Evolutionary conservation across 2,329 filamentous ascomycete genomes (phyloP).

Genomic region (Ascomycota sp.): DNA sequence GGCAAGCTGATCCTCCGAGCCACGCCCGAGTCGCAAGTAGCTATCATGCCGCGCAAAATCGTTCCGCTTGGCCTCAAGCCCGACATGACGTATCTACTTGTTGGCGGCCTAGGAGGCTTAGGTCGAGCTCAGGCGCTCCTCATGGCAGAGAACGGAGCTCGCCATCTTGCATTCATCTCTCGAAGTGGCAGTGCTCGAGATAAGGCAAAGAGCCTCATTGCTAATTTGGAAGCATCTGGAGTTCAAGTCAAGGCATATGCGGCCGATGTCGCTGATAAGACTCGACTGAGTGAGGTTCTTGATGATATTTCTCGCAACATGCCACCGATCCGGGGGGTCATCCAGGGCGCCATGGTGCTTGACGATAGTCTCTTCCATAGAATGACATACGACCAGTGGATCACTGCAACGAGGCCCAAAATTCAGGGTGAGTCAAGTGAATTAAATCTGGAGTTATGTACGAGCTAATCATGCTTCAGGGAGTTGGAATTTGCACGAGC

Average conservation of each 20-base stretch:
- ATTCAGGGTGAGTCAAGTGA: not conserved
- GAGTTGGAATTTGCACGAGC: constrained; percentile 1
- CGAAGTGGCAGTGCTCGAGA: not conserved
- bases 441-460: no score
- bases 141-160: not conserved
- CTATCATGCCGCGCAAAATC: not conserved
- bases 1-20: not conserved
- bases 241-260: not conserved
- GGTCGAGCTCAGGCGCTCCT: not conserved
- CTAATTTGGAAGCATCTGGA: not conserved
- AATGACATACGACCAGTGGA: not conserved
- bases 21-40: not conserved
- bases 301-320: not conserved
- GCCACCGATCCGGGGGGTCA: constrained; percentile 1
- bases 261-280: constrained; percentile 1
- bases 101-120: constrained; percentile 1
- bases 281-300: not conserved
- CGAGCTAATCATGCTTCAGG: not conserved
- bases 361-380: constrained; percentile 1
- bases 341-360: constrained; percentile 1
- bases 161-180: constrained; percentile 1
- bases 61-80: not conserved
- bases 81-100: not conserved
- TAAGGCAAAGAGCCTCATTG: not conserved
- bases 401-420: not conserved